phyloP scores from a whole-genome alignment of 768 basidiomycete species.

The Trametes cubensis region DNA sequence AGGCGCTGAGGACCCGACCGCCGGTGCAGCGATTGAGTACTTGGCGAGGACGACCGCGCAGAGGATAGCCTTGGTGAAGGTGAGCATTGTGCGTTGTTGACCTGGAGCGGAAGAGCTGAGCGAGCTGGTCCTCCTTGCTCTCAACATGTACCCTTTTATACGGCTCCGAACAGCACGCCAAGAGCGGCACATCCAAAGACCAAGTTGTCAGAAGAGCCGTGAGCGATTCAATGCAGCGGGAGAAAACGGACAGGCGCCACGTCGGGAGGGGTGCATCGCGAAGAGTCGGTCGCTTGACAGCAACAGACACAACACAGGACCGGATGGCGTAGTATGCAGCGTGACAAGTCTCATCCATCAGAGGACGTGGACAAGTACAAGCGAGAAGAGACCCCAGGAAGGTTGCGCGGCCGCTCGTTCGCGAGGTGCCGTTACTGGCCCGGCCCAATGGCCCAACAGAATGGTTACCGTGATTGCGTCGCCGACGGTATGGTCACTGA shows the following conservation, averaged over 20 bases:
- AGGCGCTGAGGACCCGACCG: conserved; percentile 31
- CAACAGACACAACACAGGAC: background rate
- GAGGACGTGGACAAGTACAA: background rate
- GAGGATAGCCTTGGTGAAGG: conserved; percentile 26
- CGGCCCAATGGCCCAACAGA: conserved; percentile 3
- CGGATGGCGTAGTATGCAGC: background rate
- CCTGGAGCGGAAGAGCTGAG: conserved; percentile 15
- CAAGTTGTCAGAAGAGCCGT: conserved; percentile 4
- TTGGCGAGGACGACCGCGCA: conserved; percentile 28
- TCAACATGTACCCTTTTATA: conserved; percentile 7
- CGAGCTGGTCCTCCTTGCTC: conserved; percentile 7
- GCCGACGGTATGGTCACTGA: background rate
- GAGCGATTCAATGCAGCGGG: conserved; percentile 14
- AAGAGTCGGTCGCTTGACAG: conserved; percentile 14
- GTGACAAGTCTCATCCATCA: conserved; percentile 12
- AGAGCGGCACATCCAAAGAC: background rate
- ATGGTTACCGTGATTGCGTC: background rate
- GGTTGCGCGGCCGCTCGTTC: background rate
- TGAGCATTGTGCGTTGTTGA: conserved; percentile 13
- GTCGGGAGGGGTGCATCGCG: conserved; percentile 10
- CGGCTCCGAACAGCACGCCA: background rate
- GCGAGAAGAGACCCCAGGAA: conserved; percentile 1
- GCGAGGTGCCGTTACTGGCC: background rate
- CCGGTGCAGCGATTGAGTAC: conserved; percentile 26
- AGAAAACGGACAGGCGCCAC: conserved; percentile 14